Evolutionary conservation across 2,329 filamentous ascomycete genomes (phyloP).

Genomic region (Diaporthe helianthi): DNA sequence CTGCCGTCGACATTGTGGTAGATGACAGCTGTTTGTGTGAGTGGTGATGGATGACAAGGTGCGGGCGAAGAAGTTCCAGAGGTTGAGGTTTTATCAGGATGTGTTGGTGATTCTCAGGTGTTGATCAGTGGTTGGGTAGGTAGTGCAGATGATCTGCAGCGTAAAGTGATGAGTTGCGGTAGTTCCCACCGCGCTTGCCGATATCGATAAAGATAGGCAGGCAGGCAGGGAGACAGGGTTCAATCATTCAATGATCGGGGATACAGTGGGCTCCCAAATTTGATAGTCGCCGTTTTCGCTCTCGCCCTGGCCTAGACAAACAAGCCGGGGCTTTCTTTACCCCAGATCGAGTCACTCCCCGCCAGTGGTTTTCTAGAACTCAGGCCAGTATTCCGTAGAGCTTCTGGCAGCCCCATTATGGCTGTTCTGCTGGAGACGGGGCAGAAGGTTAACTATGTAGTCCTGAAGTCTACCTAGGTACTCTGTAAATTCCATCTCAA

Average conservation of each 20-base stretch:
- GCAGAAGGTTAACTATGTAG: too few species aligned
- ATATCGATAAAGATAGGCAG: conserved; percentile 22
- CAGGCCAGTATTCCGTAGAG: not conserved
- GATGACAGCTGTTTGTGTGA: conserved; percentile 6
- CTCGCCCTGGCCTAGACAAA: not conserved
- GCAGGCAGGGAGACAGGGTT: too few species aligned
- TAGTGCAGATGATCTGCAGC: not conserved
- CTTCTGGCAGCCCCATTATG: not conserved
- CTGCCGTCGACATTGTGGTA: conserved; percentile 78
- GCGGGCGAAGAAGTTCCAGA: not conserved
- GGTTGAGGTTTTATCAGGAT: not conserved
- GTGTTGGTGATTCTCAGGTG: not conserved
- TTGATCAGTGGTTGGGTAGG: not conserved
- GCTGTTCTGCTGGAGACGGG: too few species aligned
- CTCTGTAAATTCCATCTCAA: too few species aligned
- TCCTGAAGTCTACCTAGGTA: too few species aligned
- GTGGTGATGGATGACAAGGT: not conserved
- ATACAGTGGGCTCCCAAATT: not conserved
- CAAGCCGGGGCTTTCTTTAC: not conserved
- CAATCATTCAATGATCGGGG: not conserved
- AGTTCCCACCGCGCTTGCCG: conserved; percentile 24
- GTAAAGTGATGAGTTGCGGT: conserved; percentile 14
- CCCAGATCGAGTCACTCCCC: not conserved
- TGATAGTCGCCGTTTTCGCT: not conserved
- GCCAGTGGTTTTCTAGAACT: not conserved